phyloP scores from a whole-genome alignment of 1,284 basidiomycete species.

The Schizophyllum commune region DNA sequence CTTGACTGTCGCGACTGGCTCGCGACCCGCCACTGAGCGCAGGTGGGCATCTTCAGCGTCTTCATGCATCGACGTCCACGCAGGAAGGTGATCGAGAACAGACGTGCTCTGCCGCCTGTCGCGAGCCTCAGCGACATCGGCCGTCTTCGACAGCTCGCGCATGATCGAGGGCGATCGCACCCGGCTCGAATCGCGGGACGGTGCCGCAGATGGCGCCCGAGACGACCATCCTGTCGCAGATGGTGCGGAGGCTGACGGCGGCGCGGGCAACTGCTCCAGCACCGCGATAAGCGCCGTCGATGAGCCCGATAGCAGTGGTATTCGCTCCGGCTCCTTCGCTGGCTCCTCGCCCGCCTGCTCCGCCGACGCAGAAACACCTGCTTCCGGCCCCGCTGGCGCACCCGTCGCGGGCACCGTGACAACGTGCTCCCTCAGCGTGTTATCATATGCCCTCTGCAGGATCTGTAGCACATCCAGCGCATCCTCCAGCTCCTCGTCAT shows the following conservation, averaged over 20 bases:
- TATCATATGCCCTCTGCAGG: constrained; percentile 59
- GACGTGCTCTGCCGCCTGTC: background rate
- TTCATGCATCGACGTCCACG: background rate
- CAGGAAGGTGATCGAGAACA: background rate
- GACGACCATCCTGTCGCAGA: background rate
- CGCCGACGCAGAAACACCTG: constrained; percentile 9
- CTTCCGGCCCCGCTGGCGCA: constrained; percentile 4
- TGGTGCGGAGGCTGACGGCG: background rate
- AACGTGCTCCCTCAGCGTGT: constrained; percentile 54
- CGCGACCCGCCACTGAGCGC: constrained; percentile 27
- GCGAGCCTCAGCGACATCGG: background rate
- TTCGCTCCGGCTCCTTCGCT: constrained; percentile 12
- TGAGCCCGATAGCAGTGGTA: constrained; percentile 52
- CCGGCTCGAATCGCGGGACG: background rate
- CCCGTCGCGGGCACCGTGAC: constrained; percentile 16
- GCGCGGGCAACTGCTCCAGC: constrained; percentile 34
- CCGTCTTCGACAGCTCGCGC: background rate
- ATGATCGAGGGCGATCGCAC: background rate
- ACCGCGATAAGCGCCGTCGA: constrained; percentile 64
- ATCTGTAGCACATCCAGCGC: constrained; percentile 60
- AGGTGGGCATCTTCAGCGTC: constrained; percentile 5
- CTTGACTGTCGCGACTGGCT: constrained; percentile 59
- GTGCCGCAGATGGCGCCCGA: background rate
- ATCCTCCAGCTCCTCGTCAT: constrained; percentile 46
- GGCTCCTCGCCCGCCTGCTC: background rate